phyloP scores from a whole-genome alignment of 2,329 filamentous ascomycete genomes.

The Paraconiothyrium sp. region DNA sequence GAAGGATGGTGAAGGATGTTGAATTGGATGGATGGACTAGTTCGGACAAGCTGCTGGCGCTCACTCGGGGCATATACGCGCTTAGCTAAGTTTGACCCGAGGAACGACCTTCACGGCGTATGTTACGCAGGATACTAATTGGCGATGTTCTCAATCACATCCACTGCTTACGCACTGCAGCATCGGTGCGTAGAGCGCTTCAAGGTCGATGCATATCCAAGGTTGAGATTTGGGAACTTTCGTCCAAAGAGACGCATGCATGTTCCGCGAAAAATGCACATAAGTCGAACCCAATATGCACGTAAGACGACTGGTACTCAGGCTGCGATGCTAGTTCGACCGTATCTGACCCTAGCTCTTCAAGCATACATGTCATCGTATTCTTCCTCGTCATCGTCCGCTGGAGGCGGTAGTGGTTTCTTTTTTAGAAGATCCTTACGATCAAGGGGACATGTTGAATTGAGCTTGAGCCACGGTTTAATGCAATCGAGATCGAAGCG shows the following conservation, averaged over 20 bases:
- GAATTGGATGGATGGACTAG: not conserved
- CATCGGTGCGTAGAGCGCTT: not conserved
- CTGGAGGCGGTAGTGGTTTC: conserved; percentile 53
- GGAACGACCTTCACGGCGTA: not conserved
- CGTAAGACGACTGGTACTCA: not conserved
- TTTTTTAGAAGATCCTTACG: conserved; percentile 66
- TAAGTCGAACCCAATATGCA: not conserved
- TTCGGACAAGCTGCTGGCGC: not conserved
- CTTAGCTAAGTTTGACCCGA: not conserved
- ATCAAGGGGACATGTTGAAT: conserved; percentile 71
- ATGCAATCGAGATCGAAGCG: conserved; percentile 73
- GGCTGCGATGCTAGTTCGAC: not conserved
- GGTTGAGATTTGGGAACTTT: not conserved
- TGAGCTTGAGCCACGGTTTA: conserved; percentile 70
- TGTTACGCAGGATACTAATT: not conserved
- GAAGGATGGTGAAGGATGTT: not conserved
- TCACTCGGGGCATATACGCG: not conserved
- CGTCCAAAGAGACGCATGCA: not conserved
- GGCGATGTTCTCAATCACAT: not conserved
- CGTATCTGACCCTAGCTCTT: conserved; percentile 12
- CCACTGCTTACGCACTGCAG: not conserved
- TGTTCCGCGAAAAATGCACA: not conserved
- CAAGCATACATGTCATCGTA: conserved; percentile 62
- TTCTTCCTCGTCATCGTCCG: conserved; percentile 62
- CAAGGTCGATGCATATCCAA: not conserved